phyloP scores from a whole-genome alignment of 2,329 filamentous ascomycete species.

The Colletotrichum karsti region DNA sequence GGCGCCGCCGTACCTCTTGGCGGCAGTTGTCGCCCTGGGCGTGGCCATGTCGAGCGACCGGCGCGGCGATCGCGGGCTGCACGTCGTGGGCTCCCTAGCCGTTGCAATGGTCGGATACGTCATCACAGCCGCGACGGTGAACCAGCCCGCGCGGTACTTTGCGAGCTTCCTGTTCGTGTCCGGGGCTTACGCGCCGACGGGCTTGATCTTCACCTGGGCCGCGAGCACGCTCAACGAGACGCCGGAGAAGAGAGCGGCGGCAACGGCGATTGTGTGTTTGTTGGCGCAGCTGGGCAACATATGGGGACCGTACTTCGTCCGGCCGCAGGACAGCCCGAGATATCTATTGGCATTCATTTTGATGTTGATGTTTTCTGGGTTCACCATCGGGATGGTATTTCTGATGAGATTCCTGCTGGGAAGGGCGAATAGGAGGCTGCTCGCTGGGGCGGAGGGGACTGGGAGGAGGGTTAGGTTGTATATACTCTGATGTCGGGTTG shows the following conservation, averaged over 20 bases:
- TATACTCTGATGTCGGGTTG: not conserved
- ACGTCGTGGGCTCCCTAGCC: slow-evolving; percentile 28
- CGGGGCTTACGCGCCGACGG: slow-evolving; percentile 36
- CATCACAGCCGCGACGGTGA: slow-evolving; percentile 63
- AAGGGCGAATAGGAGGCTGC: slow-evolving; percentile 13
- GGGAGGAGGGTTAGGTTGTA: slow-evolving; percentile 16
- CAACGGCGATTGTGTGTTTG: slow-evolving; percentile 45
- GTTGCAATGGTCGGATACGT: slow-evolving; percentile 66
- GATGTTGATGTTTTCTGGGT: slow-evolving; percentile 19
- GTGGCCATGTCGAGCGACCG: slow-evolving; percentile 32
- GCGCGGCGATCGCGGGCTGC: slow-evolving; percentile 31
- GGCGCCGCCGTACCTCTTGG: slow-evolving; percentile 36
- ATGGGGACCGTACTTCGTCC: slow-evolving; percentile 50
- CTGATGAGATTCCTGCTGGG: slow-evolving; percentile 18
- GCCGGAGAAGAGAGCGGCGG: slow-evolving; percentile 46
- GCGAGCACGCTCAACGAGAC: slow-evolving; percentile 42
- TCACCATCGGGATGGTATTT: slow-evolving; percentile 12
- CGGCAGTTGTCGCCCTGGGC: slow-evolving; percentile 24
- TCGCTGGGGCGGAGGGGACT: slow-evolving; percentile 1
- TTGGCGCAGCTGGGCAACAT: slow-evolving; percentile 47
- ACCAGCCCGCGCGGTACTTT: slow-evolving; percentile 59
- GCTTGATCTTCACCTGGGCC: slow-evolving; percentile 44
- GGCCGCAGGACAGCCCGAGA: slow-evolving; percentile 35
- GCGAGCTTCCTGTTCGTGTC: slow-evolving; percentile 40
- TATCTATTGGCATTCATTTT: slow-evolving; percentile 39